These are phyloP conservation scores for Lachnellula hyalina DNA, from an alignment of 2,329 filamentous ascomycete species.

Conservation along the genomic window DNA sequence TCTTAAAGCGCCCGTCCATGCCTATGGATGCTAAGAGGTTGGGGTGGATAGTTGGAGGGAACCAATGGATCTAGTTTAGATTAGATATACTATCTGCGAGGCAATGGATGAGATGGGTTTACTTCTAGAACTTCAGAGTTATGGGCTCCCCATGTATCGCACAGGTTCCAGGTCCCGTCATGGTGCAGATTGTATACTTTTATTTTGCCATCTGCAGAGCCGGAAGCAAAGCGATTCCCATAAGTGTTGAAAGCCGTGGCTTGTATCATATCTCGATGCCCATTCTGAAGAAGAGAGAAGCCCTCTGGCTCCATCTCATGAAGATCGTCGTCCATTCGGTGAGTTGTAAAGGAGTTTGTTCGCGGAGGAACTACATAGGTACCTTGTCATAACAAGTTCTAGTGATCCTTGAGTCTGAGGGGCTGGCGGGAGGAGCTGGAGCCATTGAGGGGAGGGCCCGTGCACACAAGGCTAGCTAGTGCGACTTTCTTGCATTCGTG, in stretches of 20 bases:
- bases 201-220: constrained; percentile 86
- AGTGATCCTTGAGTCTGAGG: not conserved
- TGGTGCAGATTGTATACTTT: constrained; percentile 84
- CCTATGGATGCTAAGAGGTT: constrained; percentile 83
- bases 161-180: constrained; percentile 70
- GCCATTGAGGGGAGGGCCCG: not conserved
- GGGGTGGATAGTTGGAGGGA: constrained; percentile 80
- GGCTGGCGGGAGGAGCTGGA: not conserved
- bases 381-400: too few relatives aligned
- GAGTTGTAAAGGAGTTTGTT: not conserved
- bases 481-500: constrained; percentile 6
- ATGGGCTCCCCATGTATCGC: constrained; percentile 86
- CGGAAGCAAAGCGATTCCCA: constrained; percentile 85
- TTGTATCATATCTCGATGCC: constrained; percentile 53
- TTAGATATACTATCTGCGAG: not conserved
- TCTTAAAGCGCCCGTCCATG: constrained; percentile 81
- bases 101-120: constrained; percentile 28
- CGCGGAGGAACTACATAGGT: too few relatives aligned
- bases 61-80: constrained; percentile 73
- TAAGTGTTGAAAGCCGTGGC: constrained; percentile 82
- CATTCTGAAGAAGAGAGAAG: constrained; percentile 58
- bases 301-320: constrained; percentile 14
- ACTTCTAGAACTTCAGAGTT: constrained; percentile 87
- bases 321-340: constrained; percentile 13
- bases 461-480: not conserved